Evolutionary conservation across 257 asterid species (phyloP).

Genomic region (Solanum arcanum): DNA sequence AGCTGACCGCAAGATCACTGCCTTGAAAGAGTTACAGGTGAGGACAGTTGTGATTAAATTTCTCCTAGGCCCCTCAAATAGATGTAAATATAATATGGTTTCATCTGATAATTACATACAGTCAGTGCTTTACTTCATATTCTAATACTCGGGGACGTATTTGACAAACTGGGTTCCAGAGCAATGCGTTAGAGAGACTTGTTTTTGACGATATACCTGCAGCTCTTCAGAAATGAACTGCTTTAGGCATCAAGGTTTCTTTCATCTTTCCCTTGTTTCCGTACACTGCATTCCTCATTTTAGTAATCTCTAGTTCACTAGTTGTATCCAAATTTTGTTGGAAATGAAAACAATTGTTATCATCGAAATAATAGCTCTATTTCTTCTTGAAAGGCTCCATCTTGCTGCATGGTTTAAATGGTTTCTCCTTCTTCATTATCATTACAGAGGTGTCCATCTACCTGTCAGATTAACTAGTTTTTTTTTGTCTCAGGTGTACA

Average conservation of each 20-base stretch:
- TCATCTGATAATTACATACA: background rate
- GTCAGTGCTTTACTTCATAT: background rate
- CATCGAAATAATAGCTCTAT: background rate
- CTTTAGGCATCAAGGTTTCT: slow-evolving; percentile 56
- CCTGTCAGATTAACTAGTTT: background rate
- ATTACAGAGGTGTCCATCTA: background rate
- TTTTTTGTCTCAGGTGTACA: slow-evolving; percentile 51
- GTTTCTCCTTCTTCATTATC: background rate
- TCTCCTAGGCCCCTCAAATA: background rate
- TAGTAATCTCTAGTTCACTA: background rate
- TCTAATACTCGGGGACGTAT: slow-evolving; percentile 43
- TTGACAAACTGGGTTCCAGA: slow-evolving; percentile 63
- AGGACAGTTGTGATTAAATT: background rate
- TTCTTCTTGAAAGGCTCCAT: background rate
- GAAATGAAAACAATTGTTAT: background rate
- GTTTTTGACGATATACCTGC: slow-evolving; percentile 74
- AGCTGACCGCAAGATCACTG: slow-evolving; percentile 85
- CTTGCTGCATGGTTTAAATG: background rate
- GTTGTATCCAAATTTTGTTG: background rate
- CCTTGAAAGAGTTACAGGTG: slow-evolving; percentile 86
- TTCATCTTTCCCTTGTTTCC: background rate
- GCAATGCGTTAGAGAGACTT: slow-evolving; percentile 33
- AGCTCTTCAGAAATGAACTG: slow-evolving; percentile 70
- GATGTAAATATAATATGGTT: background rate
- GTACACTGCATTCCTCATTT: background rate